phyloP scores from a whole-genome alignment of 2,329 filamentous ascomycete genomes.

The Corynespora cassiicola region DNA sequence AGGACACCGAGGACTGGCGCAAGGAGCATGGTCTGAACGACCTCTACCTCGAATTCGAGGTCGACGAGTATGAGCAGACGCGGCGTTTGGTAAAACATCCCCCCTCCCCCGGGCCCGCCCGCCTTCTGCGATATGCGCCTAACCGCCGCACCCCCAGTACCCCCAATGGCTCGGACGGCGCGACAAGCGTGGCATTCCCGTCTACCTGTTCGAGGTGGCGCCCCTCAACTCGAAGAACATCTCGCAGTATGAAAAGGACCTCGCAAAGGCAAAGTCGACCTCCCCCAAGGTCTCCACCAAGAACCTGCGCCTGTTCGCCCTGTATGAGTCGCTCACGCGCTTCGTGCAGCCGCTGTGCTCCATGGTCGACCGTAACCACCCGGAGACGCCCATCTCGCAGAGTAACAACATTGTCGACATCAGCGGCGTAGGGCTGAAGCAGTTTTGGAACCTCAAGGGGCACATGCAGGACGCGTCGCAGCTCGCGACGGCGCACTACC shows the following conservation, averaged over 20 bases:
- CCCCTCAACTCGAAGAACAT: slow-evolving; percentile 84
- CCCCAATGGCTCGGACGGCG: slow-evolving; percentile 94
- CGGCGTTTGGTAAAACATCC: slow-evolving; percentile 69
- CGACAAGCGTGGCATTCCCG: slow-evolving; percentile 87
- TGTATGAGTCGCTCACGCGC: slow-evolving; percentile 90
- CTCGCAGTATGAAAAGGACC: slow-evolving; percentile 74
- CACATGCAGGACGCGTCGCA: slow-evolving; percentile 94
- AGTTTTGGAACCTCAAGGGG: slow-evolving; percentile 92
- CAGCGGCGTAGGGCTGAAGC: slow-evolving; percentile 82
- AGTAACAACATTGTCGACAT: slow-evolving; percentile 97
- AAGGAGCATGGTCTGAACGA: slow-evolving; percentile 77
- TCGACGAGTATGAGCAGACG: slow-evolving; percentile 82
- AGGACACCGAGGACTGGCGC: slow-evolving; percentile 87
- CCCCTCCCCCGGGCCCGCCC: slow-evolving; percentile 2
- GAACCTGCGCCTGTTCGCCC: slow-evolving; percentile 83
- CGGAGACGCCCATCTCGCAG: slow-evolving; percentile 86
- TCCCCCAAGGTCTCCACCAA: slow-evolving; percentile 74
- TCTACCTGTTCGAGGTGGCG: slow-evolving; percentile 89
- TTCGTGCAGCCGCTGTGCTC: slow-evolving; percentile 89
- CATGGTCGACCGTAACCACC: slow-evolving; percentile 74
- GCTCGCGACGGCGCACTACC: slow-evolving; percentile 91
- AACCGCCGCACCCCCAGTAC: slow-evolving; percentile 65
- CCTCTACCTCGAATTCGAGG: slow-evolving; percentile 85
- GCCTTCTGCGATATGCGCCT: slow-evolving; percentile 14
- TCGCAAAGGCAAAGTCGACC: slow-evolving; percentile 60